phyloP scores from a whole-genome alignment of 2,329 filamentous ascomycete species.

The Claviceps purpurea region DNA sequence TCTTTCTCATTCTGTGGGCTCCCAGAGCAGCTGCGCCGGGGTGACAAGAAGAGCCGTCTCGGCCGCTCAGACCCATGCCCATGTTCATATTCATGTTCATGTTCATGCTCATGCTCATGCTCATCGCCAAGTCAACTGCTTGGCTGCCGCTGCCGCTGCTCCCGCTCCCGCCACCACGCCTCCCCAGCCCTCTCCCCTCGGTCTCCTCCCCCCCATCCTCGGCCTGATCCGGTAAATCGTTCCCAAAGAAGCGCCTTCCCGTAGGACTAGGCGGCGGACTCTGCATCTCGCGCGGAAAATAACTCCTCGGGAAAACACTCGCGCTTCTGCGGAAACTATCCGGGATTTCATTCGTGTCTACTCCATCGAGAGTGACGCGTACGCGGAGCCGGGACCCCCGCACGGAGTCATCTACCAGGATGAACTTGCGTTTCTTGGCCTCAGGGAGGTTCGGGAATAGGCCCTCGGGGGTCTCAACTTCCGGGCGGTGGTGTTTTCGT shows the following conservation, averaged over 20 bases:
- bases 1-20: slow-evolving; percentile 60
- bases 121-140: slow-evolving; percentile 48
- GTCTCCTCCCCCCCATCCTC: slow-evolving; percentile 24
- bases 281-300: slow-evolving; percentile 89
- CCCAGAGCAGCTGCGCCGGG: slow-evolving; percentile 57
- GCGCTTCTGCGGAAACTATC: slow-evolving; percentile 87
- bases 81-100: slow-evolving; percentile 30
- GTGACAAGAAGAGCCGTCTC: too few relatives aligned
- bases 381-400: slow-evolving; percentile 73
- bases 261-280: slow-evolving; percentile 65
- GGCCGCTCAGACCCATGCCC: too few relatives aligned
- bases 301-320: slow-evolving; percentile 81
- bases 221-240: slow-evolving; percentile 38
- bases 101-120: slow-evolving; percentile 18
- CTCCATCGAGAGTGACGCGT: slow-evolving; percentile 81
- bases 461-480: slow-evolving; percentile 48
- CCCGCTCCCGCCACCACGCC: slow-evolving; percentile 13
- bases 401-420: slow-evolving; percentile 81
- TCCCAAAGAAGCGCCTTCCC: slow-evolving; percentile 60
- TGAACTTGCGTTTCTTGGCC: slow-evolving; percentile 89
- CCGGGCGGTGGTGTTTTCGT: slow-evolving; percentile 26
- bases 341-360: slow-evolving; percentile 90
- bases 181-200: slow-evolving; percentile 30
- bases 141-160: slow-evolving; percentile 15
- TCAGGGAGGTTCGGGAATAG: slow-evolving; percentile 84